Evolutionary conservation across 148 eudicot genomes (phyloP).

Genomic region (Simmondsia chinensis): DNA sequence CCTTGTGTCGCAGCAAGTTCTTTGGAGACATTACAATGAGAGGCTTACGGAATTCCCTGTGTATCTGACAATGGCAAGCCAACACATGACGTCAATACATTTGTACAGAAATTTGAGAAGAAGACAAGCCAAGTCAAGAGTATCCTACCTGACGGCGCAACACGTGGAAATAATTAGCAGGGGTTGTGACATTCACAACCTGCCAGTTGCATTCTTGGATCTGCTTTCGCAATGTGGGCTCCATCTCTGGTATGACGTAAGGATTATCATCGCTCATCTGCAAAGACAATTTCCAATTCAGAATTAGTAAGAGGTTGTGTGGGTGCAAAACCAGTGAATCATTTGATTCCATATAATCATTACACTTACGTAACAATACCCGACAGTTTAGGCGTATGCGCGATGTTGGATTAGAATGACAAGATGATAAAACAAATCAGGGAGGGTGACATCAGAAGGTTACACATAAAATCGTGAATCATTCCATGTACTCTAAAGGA

Average conservation of each 20-base stretch:
- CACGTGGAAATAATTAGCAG: conserved; percentile 97
- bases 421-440: no score
- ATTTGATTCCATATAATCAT: no score
- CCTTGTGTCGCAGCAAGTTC: conserved; percentile 95
- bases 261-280: conserved; percentile 98
- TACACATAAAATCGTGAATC: no score
- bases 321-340: not conserved
- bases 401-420: no score
- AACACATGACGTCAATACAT: not conserved
- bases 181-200: conserved; percentile 93
- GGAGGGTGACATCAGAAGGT: no score
- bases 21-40: conserved; percentile 88
- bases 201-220: conserved; percentile 98
- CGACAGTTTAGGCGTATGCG: no score
- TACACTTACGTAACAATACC: no score
- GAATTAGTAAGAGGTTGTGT: not conserved
- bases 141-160: conserved; percentile 76
- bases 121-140: not conserved
- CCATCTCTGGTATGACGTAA: conserved; percentile 84
- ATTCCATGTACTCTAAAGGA: no score
- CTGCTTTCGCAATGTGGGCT: conserved; percentile 68
- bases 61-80: conserved; percentile 38
- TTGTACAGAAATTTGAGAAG: not conserved
- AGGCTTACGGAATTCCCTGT: conserved; percentile 95
- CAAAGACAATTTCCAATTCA: conserved; percentile 8